Conservation (phyloP, 2,329 filamentous ascomycete genomes). For the Neophaeococcomyces aloes region DNA sequence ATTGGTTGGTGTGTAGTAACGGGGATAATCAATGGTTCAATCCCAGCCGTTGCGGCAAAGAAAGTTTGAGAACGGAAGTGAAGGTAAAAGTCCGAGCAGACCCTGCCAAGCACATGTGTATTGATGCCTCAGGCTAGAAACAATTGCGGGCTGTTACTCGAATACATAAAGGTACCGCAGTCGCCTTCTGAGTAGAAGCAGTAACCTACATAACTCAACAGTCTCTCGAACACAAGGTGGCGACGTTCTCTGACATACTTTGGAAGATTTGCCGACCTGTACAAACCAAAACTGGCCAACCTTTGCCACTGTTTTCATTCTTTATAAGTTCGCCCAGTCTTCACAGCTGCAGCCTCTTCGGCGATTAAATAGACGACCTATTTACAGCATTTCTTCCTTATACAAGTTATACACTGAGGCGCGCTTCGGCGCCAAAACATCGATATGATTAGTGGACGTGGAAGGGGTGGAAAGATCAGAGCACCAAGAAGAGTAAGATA, state of each 20-base stretch:
- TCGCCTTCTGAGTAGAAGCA: not conserved
- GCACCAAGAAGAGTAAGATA: conserved; percentile 55
- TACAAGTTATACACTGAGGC: not conserved
- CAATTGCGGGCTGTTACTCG: conserved; percentile 55
- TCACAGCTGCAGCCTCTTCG: too few species aligned
- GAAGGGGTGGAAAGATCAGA: conserved; percentile 50
- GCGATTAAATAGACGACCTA: too few species aligned
- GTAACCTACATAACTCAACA: too few species aligned
- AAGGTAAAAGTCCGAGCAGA: not conserved
- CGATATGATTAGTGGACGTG: conserved; percentile 39
- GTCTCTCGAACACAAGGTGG: too few species aligned
- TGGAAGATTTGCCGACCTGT: too few species aligned
- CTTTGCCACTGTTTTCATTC: too few species aligned
- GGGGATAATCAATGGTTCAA: too few species aligned
- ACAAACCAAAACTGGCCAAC: too few species aligned
- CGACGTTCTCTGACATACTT: too few species aligned
- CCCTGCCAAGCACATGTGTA: conserved; percentile 1
- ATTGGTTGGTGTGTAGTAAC: too few species aligned
- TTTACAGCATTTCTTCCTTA: not conserved
- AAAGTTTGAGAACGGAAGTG: not conserved
- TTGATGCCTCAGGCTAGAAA: conserved; percentile 23
- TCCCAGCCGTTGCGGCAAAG: not conserved
- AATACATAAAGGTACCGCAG: conserved; percentile 48
- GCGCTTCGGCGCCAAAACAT: not conserved
- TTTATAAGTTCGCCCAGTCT: too few species aligned